Evolutionary conservation across 805 yeast genomes (phyloP).

Genomic region (Myxozyma melibiosi): DNA sequence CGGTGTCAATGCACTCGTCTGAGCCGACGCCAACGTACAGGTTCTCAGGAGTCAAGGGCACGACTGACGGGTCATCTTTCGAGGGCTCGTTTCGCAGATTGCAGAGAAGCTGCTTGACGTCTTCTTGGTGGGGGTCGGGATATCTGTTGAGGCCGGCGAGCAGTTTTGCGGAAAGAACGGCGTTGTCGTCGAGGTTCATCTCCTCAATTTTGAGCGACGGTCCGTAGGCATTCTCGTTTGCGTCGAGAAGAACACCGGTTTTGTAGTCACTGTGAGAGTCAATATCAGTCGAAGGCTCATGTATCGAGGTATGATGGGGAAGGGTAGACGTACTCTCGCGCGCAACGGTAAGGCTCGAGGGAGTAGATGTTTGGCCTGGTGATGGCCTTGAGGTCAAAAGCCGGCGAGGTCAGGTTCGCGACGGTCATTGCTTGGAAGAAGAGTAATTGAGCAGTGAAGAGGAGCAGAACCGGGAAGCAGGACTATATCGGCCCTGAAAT

Average conservation of each 20-base stretch:
- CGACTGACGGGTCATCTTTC: constrained; percentile 33
- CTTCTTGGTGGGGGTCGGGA: constrained; percentile 94
- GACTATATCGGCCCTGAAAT: neutral
- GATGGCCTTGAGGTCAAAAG: constrained; percentile 46
- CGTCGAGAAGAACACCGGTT: constrained; percentile 86
- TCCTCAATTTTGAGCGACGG: constrained; percentile 55
- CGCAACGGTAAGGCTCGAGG: constrained; percentile 92
- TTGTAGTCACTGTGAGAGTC: constrained; percentile 61
- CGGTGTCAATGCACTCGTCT: constrained; percentile 89
- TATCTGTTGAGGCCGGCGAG: constrained; percentile 75
- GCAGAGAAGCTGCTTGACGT: constrained; percentile 70
- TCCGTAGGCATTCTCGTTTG: constrained; percentile 94
- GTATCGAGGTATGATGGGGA: neutral
- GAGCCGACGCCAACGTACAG: constrained; percentile 95
- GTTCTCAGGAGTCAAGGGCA: constrained; percentile 60
- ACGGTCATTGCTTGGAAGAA: constrained; percentile 20
- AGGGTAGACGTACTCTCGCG: constrained; percentile 63
- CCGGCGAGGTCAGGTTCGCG: constrained; percentile 23
- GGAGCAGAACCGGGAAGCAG: neutral
- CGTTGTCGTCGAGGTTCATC: neutral
- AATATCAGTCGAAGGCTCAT: no score
- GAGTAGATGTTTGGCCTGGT: constrained; percentile 83
- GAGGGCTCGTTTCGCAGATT: constrained; percentile 66
- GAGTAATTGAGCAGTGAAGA: neutral
- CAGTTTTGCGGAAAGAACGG: constrained; percentile 49